phyloP scores from a whole-genome alignment of 306 rosid genomes.

The Chamaecrista fasciculata region DNA sequence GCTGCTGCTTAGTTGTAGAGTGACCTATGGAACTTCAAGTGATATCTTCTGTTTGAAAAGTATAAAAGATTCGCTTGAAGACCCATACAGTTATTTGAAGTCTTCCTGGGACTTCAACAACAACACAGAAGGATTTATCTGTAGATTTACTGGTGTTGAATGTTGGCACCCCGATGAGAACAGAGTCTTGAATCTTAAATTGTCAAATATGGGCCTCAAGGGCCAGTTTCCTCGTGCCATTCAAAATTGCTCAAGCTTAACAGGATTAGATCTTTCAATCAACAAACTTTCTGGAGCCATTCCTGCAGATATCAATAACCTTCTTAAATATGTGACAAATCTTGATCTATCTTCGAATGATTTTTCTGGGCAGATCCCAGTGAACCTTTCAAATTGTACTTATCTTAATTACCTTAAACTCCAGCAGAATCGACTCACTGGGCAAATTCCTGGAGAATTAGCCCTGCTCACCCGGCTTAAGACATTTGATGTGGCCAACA shows the following conservation, averaged over 20 bases:
- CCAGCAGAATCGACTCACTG: neutral
- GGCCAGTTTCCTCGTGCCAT: conserved; percentile 15
- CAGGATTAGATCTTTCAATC: neutral
- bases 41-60: neutral
- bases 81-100: neutral
- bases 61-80: neutral
- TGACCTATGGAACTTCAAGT: neutral
- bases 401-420: neutral
- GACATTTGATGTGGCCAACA: neutral
- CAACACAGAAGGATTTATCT: conserved; percentile 19
- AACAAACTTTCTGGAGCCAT: conserved; percentile 2
- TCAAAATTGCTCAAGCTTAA: conserved; percentile 2
- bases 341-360: conserved; percentile 15
- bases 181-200: neutral
- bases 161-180: conserved; percentile 20
- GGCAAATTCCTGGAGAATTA: neutral
- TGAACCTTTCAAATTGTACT: neutral
- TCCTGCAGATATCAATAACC: neutral
- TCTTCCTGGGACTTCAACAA: conserved; percentile 10
- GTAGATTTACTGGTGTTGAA: conserved; percentile 4
- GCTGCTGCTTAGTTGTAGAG: conserved; percentile 4
- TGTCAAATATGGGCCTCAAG: conserved; percentile 14
- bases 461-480: neutral
- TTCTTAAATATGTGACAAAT: neutral
- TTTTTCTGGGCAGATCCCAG: neutral